Percentiles rank a stretch among this genome's conserved stretches.
Conservation (phyloP, 1,139 yeast genomes). For the Cylindricascospora bacillispora region DNA sequence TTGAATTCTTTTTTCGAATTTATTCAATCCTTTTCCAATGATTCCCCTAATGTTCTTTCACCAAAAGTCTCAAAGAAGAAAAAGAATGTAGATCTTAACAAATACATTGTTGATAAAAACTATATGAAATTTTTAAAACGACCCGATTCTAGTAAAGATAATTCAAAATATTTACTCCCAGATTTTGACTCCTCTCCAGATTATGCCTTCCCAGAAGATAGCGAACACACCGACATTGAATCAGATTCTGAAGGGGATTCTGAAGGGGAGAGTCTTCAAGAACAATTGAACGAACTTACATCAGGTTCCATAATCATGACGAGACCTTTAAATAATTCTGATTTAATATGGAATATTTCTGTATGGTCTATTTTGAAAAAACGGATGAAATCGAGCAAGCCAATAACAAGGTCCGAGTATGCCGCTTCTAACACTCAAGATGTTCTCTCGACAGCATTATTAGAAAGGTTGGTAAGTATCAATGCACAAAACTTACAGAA, state of each 20-base stretch:
- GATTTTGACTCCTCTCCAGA: conserved; percentile 10
- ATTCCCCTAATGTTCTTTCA: neutral
- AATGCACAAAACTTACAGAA: neutral
- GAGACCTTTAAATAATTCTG: conserved; percentile 4
- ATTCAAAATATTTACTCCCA: conserved; percentile 32
- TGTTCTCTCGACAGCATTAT: conserved; percentile 20
- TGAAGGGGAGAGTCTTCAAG: neutral
- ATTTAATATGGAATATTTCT: conserved; percentile 20
- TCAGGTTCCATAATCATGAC: neutral
- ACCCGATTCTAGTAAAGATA: conserved; percentile 24
- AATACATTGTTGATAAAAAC: conserved; percentile 17
- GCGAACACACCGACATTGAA: too few species aligned
- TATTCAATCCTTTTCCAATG: neutral
- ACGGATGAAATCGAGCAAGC: conserved; percentile 7
- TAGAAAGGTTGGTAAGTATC: conserved; percentile 5
- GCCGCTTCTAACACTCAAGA: conserved; percentile 20
- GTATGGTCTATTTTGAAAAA: conserved; percentile 20
- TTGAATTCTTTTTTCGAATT: conserved; percentile 1
- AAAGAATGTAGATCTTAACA: conserved; percentile 9
- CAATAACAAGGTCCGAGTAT: conserved; percentile 26
- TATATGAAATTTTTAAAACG: conserved; percentile 15
- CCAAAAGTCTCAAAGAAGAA: neutral
- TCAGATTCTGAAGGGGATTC: conserved; percentile 7
- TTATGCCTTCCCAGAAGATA: conserved; percentile 16
- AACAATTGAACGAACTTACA: conserved; percentile 1